Evolutionary conservation across 1,284 basidiomycete species (phyloP), one percentile per base, ranked within the genome.

Genomic region (Inonotus obliquus): DNA sequence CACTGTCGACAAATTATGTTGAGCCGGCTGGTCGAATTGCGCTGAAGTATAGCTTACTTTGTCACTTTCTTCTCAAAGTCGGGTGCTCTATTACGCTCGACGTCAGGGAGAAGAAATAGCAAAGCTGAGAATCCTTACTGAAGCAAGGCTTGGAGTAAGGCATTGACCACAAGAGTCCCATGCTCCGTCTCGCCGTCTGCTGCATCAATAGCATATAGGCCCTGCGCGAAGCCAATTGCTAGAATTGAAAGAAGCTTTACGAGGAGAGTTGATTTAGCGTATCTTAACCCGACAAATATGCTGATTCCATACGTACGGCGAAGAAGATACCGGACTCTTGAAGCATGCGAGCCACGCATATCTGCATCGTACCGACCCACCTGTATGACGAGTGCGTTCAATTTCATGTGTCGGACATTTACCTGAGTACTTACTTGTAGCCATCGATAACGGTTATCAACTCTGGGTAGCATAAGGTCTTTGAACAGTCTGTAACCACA

Each of bases 291-390:
- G 35, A 57, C 65, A 25, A 25, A 41, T 67, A 32, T 64, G 49
- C 21, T 67, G 29, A 54, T 35, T 37, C 37, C 35, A 19, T 64
- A 70, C 82, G 56, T 65, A 94, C 90, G 72, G 85, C 83, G 77
- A 96, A 95, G 79, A 98, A 98, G 61, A 96, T 94, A 2, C 91
- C 87, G 9, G 92, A 94, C 73, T 98, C 95, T 71, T 91, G 86
- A 65, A 97, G 76, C 95, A 97, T 97, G 13, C 91, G 82, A 13
- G 87, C 84, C 19, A 94, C 83, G 66, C 92, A 93, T 38, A 94
- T 92, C 69, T 93, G 90, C 87, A 91, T 88, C 1, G 87, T 92
- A 1, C 91, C 91, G 54, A 92, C 81, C 66, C 89, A 92, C 68
- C 86, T 89, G 55, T 37, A 54, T 37, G 23, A 53, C 59, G 27